Base-by-base conservation (phyloP, 257 asterid species). In the Solanum peruvianum region DNA sequence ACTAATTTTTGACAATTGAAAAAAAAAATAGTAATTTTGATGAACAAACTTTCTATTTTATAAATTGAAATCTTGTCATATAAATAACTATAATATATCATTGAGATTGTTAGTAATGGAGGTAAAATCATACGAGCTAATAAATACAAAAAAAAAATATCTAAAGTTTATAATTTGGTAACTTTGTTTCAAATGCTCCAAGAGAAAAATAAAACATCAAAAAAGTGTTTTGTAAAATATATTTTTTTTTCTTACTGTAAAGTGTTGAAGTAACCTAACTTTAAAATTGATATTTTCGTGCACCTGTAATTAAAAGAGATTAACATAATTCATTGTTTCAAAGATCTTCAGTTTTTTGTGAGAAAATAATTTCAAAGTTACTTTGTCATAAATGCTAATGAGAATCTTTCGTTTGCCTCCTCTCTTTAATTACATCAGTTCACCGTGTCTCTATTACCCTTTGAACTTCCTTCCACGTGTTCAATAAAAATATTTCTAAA, bases 321-420 rank as follows among this genome's bases (percentile, higher is more conserved):
- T 39, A 77, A 20, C 83, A 42, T 77, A 20, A 77, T 49, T 49
- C 3, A 49, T 3, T 3, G 21, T 20, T 49, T 15, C 21, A 15
- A 49, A 49, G 21, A 1, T 49, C 0, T 77, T 27, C 39, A 77
- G 90, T 85, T 92, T 93, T 86, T 85, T 92, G 80, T 87, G 88
- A 84, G 96, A 90, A 91, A 96, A 95, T 29, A 92, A 90, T 64
- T 20, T 92, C 82, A 35, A 88, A 14, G 21, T 86, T 88, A 89
- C 86, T 82, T 60, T 91, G 88, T 93, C 95, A 95, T 96, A 89
- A 97, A 97, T 73, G 99, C 94, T 90, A 96, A 89, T 16, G 99
- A 96, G 82, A 92, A 92, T 76, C 93, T 97, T 87, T 95, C 99
- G 21, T 96, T 94, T 5, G 86, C 90, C 39, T 81, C 81, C 21